phyloP scores from a whole-genome alignment of 1,284 basidiomycete species.

The Veloporphyrellus conicus region DNA sequence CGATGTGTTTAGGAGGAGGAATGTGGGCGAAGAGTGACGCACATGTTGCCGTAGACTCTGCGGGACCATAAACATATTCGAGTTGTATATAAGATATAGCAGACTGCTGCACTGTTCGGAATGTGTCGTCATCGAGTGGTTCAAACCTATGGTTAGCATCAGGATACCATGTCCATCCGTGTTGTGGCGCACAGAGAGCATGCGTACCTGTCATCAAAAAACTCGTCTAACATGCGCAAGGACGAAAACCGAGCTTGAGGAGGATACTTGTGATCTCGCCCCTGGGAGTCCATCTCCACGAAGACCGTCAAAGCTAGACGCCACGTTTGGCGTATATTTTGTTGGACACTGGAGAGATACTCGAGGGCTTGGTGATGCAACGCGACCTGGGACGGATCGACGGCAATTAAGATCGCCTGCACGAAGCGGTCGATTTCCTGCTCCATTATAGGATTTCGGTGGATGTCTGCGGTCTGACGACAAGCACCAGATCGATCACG shows the following conservation, averaged over 20 bases:
- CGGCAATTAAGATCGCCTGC: conserved; percentile 80
- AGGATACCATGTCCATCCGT: conserved; percentile 1
- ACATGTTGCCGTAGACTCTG: conserved; percentile 74
- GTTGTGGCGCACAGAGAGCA: neutral
- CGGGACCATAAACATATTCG: conserved; percentile 73
- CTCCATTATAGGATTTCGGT: conserved; percentile 46
- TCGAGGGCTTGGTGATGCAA: conserved; percentile 78
- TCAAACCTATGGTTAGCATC: conserved; percentile 52
- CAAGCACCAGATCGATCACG: conserved; percentile 18
- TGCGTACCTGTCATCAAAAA: conserved; percentile 78
- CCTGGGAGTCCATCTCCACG: conserved; percentile 55
- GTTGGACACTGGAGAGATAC: conserved; percentile 75
- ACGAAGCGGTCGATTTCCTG: conserved; percentile 72
- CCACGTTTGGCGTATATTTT: conserved; percentile 75
- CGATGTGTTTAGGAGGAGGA: conserved; percentile 8
- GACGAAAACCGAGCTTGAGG: conserved; percentile 81
- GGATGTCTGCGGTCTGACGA: conserved; percentile 12
- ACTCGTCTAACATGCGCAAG: conserved; percentile 80
- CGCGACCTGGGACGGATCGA: conserved; percentile 65
- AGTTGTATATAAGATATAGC: conserved; percentile 72
- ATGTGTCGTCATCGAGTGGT: conserved; percentile 63
- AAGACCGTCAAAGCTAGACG: conserved; percentile 72
- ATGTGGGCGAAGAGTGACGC: conserved; percentile 32
- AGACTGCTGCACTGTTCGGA: conserved; percentile 65
- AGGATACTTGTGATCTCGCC: conserved; percentile 56